Conservation (phyloP, 257 asterid species). For the Verbena officinalis region DNA sequence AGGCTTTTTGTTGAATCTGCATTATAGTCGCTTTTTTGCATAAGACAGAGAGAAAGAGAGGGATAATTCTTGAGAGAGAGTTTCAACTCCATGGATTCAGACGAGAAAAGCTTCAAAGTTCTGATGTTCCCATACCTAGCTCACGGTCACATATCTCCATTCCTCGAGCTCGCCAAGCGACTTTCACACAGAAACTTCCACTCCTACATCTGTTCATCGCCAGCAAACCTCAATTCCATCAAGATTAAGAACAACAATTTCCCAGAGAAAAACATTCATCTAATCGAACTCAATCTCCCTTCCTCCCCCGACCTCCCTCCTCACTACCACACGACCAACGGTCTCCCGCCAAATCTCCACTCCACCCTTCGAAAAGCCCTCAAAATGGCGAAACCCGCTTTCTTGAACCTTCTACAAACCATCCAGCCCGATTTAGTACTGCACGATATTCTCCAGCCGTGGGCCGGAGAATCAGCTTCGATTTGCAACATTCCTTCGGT, state of each 20-base stretch:
- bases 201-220: constrained; percentile 42
- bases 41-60: neutral
- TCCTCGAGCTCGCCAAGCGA: constrained; percentile 51
- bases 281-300: constrained; percentile 45
- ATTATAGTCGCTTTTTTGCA: neutral
- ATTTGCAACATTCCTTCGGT: constrained; percentile 32
- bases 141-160: constrained; percentile 56
- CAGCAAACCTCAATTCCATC: constrained; percentile 42
- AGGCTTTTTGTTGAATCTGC: too few species aligned
- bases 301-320: constrained; percentile 45
- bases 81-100: constrained; percentile 3
- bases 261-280: constrained; percentile 27
- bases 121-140: constrained; percentile 56
- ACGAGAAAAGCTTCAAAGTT: constrained; percentile 7
- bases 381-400: constrained; percentile 30
- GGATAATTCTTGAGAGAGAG: neutral
- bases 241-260: constrained; percentile 40
- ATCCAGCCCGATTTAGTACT: constrained; percentile 42
- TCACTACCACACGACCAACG: constrained; percentile 49
- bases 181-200: constrained; percentile 36
- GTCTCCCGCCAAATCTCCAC: constrained; percentile 52
- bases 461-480: constrained; percentile 39
- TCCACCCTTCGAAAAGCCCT: constrained; percentile 39
- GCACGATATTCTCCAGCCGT: constrained; percentile 36
- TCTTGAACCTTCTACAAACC: constrained; percentile 21